Evolutionary conservation across 78 protist genomes (phyloP).

Genomic region (Isochrysis galbana): DNA sequence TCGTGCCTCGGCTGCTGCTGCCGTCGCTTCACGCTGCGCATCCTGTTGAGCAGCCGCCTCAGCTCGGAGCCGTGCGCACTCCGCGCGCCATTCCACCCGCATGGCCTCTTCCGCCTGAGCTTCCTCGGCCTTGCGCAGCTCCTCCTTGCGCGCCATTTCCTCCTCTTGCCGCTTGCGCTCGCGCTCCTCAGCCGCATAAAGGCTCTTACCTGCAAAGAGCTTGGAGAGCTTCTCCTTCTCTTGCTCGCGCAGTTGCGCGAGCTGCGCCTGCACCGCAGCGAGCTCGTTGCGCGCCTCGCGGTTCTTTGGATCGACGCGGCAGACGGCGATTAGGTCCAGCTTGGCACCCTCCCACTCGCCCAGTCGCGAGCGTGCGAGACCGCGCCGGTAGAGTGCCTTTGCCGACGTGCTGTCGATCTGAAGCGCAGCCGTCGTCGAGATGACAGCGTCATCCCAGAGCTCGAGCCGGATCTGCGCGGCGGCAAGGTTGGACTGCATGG

Average conservation of each 20-base stretch:
- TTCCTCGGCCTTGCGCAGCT: neutral
- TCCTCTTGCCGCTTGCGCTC: no score
- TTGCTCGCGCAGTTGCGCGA: neutral
- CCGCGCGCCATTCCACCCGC: neutral
- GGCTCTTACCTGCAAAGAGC: neutral
- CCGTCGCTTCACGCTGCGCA: neutral
- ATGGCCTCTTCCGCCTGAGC: neutral
- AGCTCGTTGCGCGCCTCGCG: conserved; percentile 9
- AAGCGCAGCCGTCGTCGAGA: neutral
- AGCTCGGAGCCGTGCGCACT: neutral
- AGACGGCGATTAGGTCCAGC: neutral
- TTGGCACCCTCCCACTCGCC: neutral
- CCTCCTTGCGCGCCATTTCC: neutral
- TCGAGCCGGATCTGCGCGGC: neutral
- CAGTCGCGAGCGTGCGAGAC: conserved; percentile 7
- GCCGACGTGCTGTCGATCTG: neutral
- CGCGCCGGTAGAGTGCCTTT: conserved; percentile 39
- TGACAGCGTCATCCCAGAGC: neutral
- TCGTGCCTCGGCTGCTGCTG: neutral
- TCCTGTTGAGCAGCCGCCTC: neutral
- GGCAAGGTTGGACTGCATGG: neutral
- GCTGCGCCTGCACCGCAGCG: neutral
- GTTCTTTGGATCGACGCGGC: neutral
- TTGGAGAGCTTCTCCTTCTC: neutral
- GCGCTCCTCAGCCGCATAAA: neutral